phyloP scores from a whole-genome alignment of 352 stramenopile species.

The Phytophthora ohioensis region DNA sequence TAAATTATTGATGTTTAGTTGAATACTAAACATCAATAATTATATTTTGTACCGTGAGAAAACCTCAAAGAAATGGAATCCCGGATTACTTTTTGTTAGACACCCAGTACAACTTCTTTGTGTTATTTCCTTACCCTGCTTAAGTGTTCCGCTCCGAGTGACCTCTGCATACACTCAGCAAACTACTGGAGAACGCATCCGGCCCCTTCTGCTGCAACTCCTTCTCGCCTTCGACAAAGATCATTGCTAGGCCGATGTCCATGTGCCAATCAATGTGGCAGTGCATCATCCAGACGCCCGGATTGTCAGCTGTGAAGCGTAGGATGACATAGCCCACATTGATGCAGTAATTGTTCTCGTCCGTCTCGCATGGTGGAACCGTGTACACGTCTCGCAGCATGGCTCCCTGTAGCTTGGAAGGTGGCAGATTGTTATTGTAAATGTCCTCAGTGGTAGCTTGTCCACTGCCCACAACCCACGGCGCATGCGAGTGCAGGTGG shows the following conservation, averaged over 20 bases:
- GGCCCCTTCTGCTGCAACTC: slow-evolving; percentile 21
- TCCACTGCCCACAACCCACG: slow-evolving; percentile 33
- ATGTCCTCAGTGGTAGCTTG: slow-evolving; percentile 28
- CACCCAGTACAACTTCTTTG: too few species aligned
- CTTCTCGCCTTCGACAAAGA: slow-evolving; percentile 38
- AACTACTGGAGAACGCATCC: slow-evolving; percentile 21
- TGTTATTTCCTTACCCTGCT: too few species aligned
- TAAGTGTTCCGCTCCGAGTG: neutral
- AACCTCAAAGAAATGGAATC: too few species aligned
- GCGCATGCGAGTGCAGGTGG: slow-evolving; percentile 39
- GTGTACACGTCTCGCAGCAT: slow-evolving; percentile 47
- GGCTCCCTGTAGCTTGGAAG: slow-evolving; percentile 36
- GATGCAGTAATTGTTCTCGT: slow-evolving; percentile 23
- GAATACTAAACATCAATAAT: too few species aligned
- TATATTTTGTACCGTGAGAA: too few species aligned
- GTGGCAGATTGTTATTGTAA: slow-evolving; percentile 17
- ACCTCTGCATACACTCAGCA: slow-evolving; percentile 36
- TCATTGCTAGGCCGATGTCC: slow-evolving; percentile 40
- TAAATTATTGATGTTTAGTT: too few species aligned
- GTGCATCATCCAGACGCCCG: slow-evolving; percentile 45
- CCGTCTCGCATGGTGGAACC: slow-evolving; percentile 28
- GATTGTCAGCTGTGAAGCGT: slow-evolving; percentile 38
- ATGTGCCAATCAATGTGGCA: slow-evolving; percentile 56
- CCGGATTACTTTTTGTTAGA: too few species aligned
- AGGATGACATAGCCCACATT: slow-evolving; percentile 35